A percentile compares a stretch with the other conserved stretches of the same genome.
These are phyloP conservation scores for Catharanthus roseus DNA, from an alignment of 257 asterid species.

Conservation along the genomic window DNA sequence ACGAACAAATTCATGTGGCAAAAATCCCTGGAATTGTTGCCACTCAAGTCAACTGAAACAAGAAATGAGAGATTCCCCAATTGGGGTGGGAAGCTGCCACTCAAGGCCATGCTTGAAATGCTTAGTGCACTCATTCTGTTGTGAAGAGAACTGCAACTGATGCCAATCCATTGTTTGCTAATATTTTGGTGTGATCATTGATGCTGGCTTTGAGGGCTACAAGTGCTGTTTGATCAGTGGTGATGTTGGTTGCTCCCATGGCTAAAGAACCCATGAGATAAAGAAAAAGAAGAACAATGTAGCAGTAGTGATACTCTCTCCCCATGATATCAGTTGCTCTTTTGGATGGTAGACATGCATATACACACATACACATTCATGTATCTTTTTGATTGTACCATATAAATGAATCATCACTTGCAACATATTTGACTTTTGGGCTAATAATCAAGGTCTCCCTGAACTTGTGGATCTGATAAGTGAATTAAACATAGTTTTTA, in stretches of 20 bases:
- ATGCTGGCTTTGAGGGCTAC: not conserved
- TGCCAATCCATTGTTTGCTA: not conserved
- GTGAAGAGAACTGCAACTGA: not conserved
- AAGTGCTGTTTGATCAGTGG: not conserved
- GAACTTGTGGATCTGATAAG: too few species aligned
- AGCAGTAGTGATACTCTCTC: not conserved
- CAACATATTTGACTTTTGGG: too few species aligned
- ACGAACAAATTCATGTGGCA: constrained; percentile 11
- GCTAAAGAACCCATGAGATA: not conserved
- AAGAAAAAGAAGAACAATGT: too few species aligned
- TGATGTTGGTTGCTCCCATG: not conserved
- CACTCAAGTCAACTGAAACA: constrained; percentile 14
- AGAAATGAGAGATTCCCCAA: constrained; percentile 15
- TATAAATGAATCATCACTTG: too few species aligned
- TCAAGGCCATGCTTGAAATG: not conserved
- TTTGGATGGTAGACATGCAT: too few species aligned
- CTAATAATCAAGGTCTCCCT: too few species aligned
- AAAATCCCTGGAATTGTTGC: constrained; percentile 23
- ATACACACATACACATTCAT: too few species aligned
- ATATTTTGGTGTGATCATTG: not conserved
- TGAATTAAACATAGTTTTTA: too few species aligned
- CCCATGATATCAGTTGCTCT: not conserved
- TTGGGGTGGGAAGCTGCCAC: not conserved
- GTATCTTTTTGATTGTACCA: too few species aligned
- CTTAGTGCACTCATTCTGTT: not conserved